Evolutionary conservation across 352 stramenopile genomes (phyloP).

Genomic region (Phytophthora agathidicida): DNA sequence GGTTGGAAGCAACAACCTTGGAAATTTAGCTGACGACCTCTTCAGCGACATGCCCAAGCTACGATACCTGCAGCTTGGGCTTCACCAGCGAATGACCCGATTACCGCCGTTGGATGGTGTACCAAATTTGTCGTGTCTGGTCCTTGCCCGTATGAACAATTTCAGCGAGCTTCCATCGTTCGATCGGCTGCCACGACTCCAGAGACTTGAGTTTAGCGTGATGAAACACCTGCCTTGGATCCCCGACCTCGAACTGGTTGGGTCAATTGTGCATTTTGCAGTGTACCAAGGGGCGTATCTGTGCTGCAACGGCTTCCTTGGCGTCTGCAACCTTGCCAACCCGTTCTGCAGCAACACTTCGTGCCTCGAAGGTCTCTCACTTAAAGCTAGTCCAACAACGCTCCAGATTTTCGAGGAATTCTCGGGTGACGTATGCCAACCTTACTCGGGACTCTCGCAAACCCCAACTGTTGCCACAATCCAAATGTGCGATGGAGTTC

Average conservation of each 20-base stretch:
- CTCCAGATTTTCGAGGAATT: slow-evolving; percentile 19
- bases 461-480: slow-evolving; percentile 25
- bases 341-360: slow-evolving; percentile 15
- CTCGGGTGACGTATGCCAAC: slow-evolving; percentile 25
- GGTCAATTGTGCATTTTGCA: slow-evolving; percentile 24
- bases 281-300: slow-evolving; percentile 31
- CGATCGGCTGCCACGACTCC: slow-evolving; percentile 7
- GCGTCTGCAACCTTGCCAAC: slow-evolving; percentile 29
- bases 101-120: slow-evolving; percentile 40
- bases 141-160: slow-evolving; percentile 24
- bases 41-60: slow-evolving; percentile 42
- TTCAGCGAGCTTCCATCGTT: slow-evolving; percentile 41
- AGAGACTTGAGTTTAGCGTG: slow-evolving; percentile 34
- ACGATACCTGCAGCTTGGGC: slow-evolving; percentile 41
- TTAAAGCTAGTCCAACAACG: slow-evolving; percentile 16
- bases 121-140: slow-evolving; percentile 34
- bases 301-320: slow-evolving; percentile 48
- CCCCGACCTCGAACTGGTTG: slow-evolving; percentile 27
- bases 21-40: slow-evolving; percentile 23
- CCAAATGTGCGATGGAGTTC: slow-evolving; percentile 36
- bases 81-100: slow-evolving; percentile 27
- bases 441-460: slow-evolving; percentile 24
- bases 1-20: slow-evolving; percentile 26
- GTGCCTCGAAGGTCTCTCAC: slow-evolving; percentile 17
- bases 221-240: slow-evolving; percentile 16